Percentiles rank a stretch among this genome's conserved stretches.
These are phyloP conservation scores for Chaetomium olivaceum DNA, from an alignment of 2,329 filamentous ascomycete genomes.

Conservation along the genomic window DNA sequence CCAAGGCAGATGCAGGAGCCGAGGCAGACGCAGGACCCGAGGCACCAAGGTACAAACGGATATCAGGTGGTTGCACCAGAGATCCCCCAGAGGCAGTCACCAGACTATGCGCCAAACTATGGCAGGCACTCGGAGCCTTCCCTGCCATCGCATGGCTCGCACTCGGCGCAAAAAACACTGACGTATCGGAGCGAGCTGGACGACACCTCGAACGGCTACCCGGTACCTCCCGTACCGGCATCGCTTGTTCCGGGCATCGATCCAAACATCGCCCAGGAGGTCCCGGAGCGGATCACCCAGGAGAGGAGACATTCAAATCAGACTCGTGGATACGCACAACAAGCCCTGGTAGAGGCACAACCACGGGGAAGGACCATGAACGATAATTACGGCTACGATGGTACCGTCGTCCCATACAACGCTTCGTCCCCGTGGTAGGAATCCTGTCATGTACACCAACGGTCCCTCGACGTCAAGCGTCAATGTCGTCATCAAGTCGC, in stretches of 20 bases:
- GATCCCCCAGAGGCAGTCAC: slow-evolving; percentile 26
- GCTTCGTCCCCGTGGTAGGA: slow-evolving; percentile 48
- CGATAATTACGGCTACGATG: slow-evolving; percentile 34
- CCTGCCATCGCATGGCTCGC: slow-evolving; percentile 34
- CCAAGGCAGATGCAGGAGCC: no score
- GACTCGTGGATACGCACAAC: slow-evolving; percentile 46
- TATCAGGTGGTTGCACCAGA: slow-evolving; percentile 32
- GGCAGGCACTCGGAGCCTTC: slow-evolving; percentile 31
- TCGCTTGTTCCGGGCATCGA: slow-evolving; percentile 64
- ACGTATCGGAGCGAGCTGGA: slow-evolving; percentile 42
- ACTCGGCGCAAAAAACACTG: slow-evolving; percentile 37
- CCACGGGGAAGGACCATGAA: slow-evolving; percentile 47
- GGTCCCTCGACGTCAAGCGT: slow-evolving; percentile 36
- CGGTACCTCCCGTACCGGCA: slow-evolving; percentile 52
- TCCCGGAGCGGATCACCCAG: slow-evolving; percentile 59
- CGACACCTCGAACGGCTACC: slow-evolving; percentile 41
- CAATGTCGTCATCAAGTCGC: slow-evolving; percentile 43
- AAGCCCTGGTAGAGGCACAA: slow-evolving; percentile 42
- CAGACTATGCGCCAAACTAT: slow-evolving; percentile 30
- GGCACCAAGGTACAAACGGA: slow-evolving; percentile 36
- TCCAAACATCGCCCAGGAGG: slow-evolving; percentile 55
- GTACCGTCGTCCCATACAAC: slow-evolving; percentile 37
- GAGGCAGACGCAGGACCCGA: not conserved
- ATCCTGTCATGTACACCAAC: slow-evolving; percentile 44
- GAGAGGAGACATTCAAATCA: slow-evolving; percentile 49